A percentile compares a stretch with the other conserved stretches of the same genome.
These are phyloP conservation scores for Purshia tridentata DNA, from an alignment of 306 rosid genomes.

Conservation along the genomic window DNA sequence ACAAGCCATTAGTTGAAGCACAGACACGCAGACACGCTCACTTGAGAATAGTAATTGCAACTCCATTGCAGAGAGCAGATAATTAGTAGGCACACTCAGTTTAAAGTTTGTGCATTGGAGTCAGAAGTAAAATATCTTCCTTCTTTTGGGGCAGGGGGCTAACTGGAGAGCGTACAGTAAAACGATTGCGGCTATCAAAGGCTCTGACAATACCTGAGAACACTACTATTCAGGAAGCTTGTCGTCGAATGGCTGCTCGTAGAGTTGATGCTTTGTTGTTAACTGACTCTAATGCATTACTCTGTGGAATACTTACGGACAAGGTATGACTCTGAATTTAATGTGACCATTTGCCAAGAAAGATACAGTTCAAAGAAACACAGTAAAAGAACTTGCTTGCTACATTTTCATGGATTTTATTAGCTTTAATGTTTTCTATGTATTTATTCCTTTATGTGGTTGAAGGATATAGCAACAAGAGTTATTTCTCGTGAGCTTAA, in stretches of 20 bases:
- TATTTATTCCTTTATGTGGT: slow-evolving; percentile 20
- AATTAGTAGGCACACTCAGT: slow-evolving; percentile 9
- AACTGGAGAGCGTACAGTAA: slow-evolving; percentile 81
- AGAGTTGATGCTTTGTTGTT: slow-evolving; percentile 85
- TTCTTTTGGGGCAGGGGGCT: slow-evolving; percentile 54
- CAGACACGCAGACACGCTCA: too few species aligned
- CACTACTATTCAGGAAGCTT: slow-evolving; percentile 76
- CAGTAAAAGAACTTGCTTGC: neutral
- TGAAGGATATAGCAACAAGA: slow-evolving; percentile 85
- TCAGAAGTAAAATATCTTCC: neutral
- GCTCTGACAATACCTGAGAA: slow-evolving; percentile 90
- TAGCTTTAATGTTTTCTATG: slow-evolving; percentile 9
- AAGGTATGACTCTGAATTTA: slow-evolving; percentile 50
- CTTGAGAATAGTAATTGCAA: neutral
- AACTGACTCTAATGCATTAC: slow-evolving; percentile 91
- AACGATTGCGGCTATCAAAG: slow-evolving; percentile 75
- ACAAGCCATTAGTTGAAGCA: neutral
- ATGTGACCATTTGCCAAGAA: slow-evolving; percentile 6
- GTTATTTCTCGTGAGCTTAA: slow-evolving; percentile 73
- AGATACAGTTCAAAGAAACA: neutral
- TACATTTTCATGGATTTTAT: slow-evolving; percentile 5
- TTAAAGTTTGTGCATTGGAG: slow-evolving; percentile 14
- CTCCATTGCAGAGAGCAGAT: neutral
- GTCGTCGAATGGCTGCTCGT: slow-evolving; percentile 89
- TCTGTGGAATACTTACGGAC: slow-evolving; percentile 97